These are phyloP conservation scores for Nakaseomyces glabratus DNA, from an alignment of 1,139 yeast genomes.

Conservation along the genomic window DNA sequence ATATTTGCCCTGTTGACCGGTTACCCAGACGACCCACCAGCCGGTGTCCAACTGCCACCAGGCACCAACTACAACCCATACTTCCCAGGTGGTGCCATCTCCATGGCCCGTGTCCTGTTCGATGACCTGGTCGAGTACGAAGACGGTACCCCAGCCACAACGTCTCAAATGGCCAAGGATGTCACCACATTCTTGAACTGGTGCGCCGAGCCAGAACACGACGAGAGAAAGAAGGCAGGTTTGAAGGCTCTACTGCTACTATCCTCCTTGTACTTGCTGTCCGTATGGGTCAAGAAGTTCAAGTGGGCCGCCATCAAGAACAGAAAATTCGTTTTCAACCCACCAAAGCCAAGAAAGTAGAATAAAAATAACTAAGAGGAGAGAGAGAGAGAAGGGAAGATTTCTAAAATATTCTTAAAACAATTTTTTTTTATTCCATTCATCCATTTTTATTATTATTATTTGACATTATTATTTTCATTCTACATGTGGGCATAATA, in stretches of 20 bases:
- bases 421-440: too few relatives aligned
- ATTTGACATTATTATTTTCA: too few relatives aligned
- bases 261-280: slow-evolving; percentile 69
- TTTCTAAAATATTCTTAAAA: too few relatives aligned
- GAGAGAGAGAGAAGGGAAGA: neutral
- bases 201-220: slow-evolving; percentile 99
- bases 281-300: slow-evolving; percentile 94
- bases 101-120: slow-evolving; percentile 96
- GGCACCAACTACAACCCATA: slow-evolving; percentile 98
- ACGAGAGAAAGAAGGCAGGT: slow-evolving; percentile 96
- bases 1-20: slow-evolving; percentile 93
- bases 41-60: slow-evolving; percentile 87
- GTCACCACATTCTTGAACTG: slow-evolving; percentile 92
- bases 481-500: too few relatives aligned
- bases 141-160: slow-evolving; percentile 97
- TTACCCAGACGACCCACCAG: slow-evolving; percentile 98
- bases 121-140: slow-evolving; percentile 97
- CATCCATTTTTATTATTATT: too few relatives aligned
- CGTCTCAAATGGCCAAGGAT: slow-evolving; percentile 99
- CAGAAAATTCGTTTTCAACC: slow-evolving; percentile 89
- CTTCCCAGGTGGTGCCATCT: slow-evolving; percentile 99
- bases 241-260: slow-evolving; percentile 79
- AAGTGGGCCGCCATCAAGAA: slow-evolving; percentile 95
- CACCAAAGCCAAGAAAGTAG: slow-evolving; percentile 47
- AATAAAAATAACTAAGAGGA: slow-evolving; percentile 4